Evolutionary conservation across 345 rosid species (phyloP).

Genomic region (Geranium brycei): DNA sequence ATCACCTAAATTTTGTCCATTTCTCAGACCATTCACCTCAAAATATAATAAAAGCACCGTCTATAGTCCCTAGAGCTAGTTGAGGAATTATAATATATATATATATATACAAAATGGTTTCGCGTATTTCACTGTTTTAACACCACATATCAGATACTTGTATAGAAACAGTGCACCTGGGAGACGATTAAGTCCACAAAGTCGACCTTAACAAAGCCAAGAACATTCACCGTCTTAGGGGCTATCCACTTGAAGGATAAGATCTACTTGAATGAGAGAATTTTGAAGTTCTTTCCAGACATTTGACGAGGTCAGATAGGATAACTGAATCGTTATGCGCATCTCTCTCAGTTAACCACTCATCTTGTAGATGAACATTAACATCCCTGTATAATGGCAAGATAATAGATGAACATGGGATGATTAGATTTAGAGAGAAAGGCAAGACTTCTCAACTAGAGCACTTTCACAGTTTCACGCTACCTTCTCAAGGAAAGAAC

Average conservation of each 20-base stretch:
- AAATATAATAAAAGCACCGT: too few species aligned
- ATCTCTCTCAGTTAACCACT: slow-evolving; percentile 63
- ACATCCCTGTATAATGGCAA: slow-evolving; percentile 43
- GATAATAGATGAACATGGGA: slow-evolving; percentile 1
- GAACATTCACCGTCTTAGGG: slow-evolving; percentile 7
- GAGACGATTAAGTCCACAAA: background rate
- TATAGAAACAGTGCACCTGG: background rate
- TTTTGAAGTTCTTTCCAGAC: slow-evolving; percentile 21
- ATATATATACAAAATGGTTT: too few species aligned
- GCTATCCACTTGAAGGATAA: slow-evolving; percentile 18
- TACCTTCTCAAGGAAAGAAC: slow-evolving; percentile 77
- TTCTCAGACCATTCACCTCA: too few species aligned
- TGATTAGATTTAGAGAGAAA: background rate
- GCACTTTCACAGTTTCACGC: background rate
- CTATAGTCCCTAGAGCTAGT: too few species aligned
- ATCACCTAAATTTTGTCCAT: too few species aligned
- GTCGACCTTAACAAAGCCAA: too few species aligned
- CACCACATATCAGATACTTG: background rate
- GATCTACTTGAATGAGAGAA: slow-evolving; percentile 10
- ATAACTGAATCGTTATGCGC: slow-evolving; percentile 39
- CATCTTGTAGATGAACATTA: slow-evolving; percentile 56
- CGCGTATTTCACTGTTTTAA: too few species aligned
- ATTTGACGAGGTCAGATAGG: slow-evolving; percentile 34
- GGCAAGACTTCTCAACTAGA: background rate
- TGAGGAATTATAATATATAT: too few species aligned